These are phyloP conservation scores for Aspergillus brunneoviolaceus DNA, from an alignment of 2,329 filamentous ascomycete genomes.

Conservation along the genomic window DNA sequence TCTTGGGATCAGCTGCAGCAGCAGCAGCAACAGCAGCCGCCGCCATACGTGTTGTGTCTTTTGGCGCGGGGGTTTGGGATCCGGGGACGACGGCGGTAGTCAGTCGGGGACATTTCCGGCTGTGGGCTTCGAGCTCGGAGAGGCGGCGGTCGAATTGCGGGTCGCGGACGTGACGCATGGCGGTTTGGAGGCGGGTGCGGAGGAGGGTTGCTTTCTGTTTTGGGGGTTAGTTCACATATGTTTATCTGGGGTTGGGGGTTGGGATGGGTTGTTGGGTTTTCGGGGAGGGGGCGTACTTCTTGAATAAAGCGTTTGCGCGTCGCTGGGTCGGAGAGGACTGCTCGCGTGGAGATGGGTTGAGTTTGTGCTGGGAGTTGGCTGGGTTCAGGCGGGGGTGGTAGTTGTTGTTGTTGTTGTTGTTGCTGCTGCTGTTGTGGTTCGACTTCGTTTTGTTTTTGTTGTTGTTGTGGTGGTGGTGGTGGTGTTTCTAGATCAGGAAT, in stretches of 20 bases:
- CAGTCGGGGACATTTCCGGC: constrained; percentile 35
- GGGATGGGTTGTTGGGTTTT: too few relatives aligned
- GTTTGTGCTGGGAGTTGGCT: constrained; percentile 11
- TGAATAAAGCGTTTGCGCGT: constrained; percentile 43
- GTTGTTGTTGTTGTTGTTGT: constrained; percentile 13
- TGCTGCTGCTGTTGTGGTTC: neutral
- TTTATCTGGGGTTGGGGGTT: neutral
- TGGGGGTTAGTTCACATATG: constrained; percentile 12
- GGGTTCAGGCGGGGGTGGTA: constrained; percentile 14
- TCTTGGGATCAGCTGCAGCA: neutral
- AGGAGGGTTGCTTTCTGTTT: constrained; percentile 43
- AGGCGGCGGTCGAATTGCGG: constrained; percentile 42
- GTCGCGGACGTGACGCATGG: constrained; percentile 41
- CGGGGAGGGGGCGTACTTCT: constrained; percentile 28
- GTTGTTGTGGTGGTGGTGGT: constrained; percentile 15
- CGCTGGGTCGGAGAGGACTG: constrained; percentile 35
- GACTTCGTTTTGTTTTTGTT: too few relatives aligned
- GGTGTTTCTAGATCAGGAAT: constrained; percentile 14
- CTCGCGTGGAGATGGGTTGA: constrained; percentile 11
- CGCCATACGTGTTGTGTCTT: neutral
- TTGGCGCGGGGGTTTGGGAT: neutral
- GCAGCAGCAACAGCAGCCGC: too few relatives aligned
- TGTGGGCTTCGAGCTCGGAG: constrained; percentile 43
- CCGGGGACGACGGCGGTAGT: neutral
- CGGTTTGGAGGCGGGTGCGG: constrained; percentile 39